Percentiles rank a stretch among this genome's conserved stretches.
phyloP scores from a whole-genome alignment of 139 green algal species.

The Desmodesmus armatus region DNA sequence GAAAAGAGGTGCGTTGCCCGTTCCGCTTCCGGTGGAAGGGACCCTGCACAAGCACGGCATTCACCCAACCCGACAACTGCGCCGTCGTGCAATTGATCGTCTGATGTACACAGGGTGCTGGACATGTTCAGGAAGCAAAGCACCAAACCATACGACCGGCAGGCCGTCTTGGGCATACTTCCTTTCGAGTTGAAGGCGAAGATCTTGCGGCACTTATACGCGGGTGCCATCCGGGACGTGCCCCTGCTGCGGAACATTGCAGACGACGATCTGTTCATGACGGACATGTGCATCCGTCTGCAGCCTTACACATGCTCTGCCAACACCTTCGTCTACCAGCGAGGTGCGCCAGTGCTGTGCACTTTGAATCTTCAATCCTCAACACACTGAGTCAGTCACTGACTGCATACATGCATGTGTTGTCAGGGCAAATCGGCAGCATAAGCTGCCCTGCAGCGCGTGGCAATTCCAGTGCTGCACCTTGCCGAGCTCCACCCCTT shows the following conservation, averaged over 20 bases:
- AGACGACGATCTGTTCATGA: constrained; percentile 61
- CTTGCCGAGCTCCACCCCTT: too few species aligned
- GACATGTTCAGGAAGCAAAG: constrained; percentile 59
- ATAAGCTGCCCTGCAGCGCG: too few species aligned
- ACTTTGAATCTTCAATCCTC: too few species aligned
- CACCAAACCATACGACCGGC: constrained; percentile 58
- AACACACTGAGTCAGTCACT: too few species aligned
- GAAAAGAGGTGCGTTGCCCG: constrained; percentile 48
- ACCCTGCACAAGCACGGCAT: too few species aligned
- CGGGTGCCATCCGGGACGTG: constrained; percentile 47
- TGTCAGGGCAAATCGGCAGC: too few species aligned
- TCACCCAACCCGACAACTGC: neutral
- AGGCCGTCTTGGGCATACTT: constrained; percentile 53
- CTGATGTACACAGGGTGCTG: constrained; percentile 47
- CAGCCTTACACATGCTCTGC: constrained; percentile 59
- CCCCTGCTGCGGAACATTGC: constrained; percentile 50
- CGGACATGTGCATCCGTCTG: constrained; percentile 61
- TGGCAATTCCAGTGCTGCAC: too few species aligned
- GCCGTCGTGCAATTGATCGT: neutral
- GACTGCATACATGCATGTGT: too few species aligned
- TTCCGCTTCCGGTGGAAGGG: neutral
- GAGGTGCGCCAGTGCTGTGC: too few species aligned
- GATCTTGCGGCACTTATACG: constrained; percentile 66
- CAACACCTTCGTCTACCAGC: constrained; percentile 61
- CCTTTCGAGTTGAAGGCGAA: constrained; percentile 62